These are phyloP conservation scores for Pestalotiopsis fici DNA, from an alignment of 2,329 filamentous ascomycete genomes.

Conservation along the genomic window DNA sequence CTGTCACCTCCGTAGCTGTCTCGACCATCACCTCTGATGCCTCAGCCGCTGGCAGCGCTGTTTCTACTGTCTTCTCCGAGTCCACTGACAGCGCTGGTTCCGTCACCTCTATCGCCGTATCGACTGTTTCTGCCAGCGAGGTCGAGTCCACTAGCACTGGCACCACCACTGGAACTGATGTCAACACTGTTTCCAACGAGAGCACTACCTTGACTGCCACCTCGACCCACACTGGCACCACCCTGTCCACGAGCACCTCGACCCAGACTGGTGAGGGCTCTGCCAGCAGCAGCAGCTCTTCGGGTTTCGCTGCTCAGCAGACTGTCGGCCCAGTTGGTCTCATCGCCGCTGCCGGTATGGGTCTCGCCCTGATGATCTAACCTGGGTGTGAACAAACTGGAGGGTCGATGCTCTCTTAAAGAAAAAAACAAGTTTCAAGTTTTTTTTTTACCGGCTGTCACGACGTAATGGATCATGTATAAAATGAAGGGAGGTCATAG, in stretches of 20 bases:
- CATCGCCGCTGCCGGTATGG: constrained; percentile 29
- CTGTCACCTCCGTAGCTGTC: not conserved
- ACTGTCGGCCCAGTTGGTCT: constrained; percentile 29
- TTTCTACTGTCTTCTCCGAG: constrained; percentile 13
- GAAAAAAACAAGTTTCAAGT: not conserved
- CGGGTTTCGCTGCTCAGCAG: constrained; percentile 17
- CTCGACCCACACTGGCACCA: constrained; percentile 11
- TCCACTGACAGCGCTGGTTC: constrained; percentile 18
- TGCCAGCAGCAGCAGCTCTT: constrained; percentile 9
- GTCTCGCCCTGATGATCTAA: constrained; percentile 26
- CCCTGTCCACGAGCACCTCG: not conserved
- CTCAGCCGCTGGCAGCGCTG: not conserved
- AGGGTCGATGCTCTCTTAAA: not conserved
- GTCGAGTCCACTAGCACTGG: not conserved
- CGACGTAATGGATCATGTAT: constrained; percentile 10
- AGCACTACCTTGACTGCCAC: constrained; percentile 11
- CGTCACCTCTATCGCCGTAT: not conserved
- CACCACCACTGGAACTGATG: constrained; percentile 3
- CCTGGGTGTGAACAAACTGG: not conserved
- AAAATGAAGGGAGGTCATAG: constrained; percentile 6
- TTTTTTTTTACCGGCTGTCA: not conserved
- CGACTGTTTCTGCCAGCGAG: not conserved
- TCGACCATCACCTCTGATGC: not conserved
- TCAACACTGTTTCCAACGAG: constrained; percentile 6
- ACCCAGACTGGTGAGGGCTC: constrained; percentile 15